Evolutionary conservation across 1,139 yeast genomes (phyloP), one percentile per base, ranked within the genome.

Genomic region (Yamadazyma trypodendri): DNA sequence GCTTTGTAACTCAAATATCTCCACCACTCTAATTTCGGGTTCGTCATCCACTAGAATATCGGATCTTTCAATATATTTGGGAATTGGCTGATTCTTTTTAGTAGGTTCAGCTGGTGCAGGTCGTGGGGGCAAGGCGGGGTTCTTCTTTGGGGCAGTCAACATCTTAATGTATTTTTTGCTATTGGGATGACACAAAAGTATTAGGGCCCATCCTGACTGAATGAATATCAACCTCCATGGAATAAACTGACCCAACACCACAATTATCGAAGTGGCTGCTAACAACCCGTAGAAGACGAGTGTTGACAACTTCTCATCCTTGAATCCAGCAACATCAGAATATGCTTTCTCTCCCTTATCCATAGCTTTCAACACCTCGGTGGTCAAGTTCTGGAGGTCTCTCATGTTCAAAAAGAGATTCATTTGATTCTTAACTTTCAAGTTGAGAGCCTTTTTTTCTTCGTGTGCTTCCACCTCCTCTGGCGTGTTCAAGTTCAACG

Each of bases 1-100:
- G 37, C 73, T 69, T 54, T 86, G 85, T 21, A 89, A 68, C 57
- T 88, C 96, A 55, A 72, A 89, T 1, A 89, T 65, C 52, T 88
- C 95, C 6, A 86, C 90, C 11, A 69, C 58, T 37, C 72, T 64
- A 0, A 72, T 65, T 35, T 81, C 82, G 0, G 87, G 83, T 0
- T 74, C 60, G 42, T 84, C 92, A 53, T 86, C 95, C 2, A 41
- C 40, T 15, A 41, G 38, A 11, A 41, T 28, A 17, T 28, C 36
- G 11, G 14, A 10, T 9, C 28, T 16, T 15, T 21, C 10, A 9
- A 28, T 59, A 29, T 28, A 23, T 18, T 31, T 28, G 25, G n/a
- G n/a, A n/a, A n/a, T 25, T 36, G 11, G 15, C 17, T 24, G 28
- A 13, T 16, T 31, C 7, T 12, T n/a, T n/a, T n/a, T n/a, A n/a